Conservation (phyloP, 1,284 basidiomycete genomes). For the Ceratobasidium sp. region DNA sequence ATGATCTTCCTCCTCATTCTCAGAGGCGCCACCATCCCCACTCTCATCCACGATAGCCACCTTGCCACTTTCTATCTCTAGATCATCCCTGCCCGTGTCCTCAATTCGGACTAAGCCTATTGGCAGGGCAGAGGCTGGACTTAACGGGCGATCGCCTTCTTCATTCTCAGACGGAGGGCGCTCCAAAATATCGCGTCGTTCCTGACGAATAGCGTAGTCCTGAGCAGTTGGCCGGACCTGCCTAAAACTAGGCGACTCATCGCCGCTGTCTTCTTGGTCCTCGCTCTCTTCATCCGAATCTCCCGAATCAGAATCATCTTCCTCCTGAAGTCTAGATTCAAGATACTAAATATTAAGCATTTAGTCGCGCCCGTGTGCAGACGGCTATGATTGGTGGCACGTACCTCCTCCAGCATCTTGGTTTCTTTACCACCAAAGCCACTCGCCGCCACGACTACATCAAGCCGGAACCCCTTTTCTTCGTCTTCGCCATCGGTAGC, state of each 20-base stretch:
- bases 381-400: constrained; percentile 51
- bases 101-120: constrained; percentile 17
- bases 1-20: constrained; percentile 4
- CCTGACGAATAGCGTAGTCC: constrained; percentile 19
- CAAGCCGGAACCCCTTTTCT: constrained; percentile 73
- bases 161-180: background rate
- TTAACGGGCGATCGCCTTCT: background rate
- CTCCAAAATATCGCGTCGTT: constrained; percentile 20
- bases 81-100: background rate
- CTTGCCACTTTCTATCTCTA: background rate
- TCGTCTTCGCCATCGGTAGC: constrained; percentile 50
- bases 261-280: constrained; percentile 63
- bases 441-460: constrained; percentile 92
- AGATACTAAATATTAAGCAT: constrained; percentile 66
- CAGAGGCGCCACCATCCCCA: background rate
- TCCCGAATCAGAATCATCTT: constrained; percentile 2
- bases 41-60: background rate
- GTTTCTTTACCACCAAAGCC: constrained; percentile 89
- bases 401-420: constrained; percentile 85
- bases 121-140: background rate
- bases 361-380: constrained; percentile 49
- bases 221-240: constrained; percentile 33
- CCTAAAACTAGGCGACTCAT: constrained; percentile 47
- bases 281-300: constrained; percentile 54
- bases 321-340: constrained; percentile 62